phyloP scores from a whole-genome alignment of 352 stramenopile genomes.

The Albugo laibachii region DNA sequence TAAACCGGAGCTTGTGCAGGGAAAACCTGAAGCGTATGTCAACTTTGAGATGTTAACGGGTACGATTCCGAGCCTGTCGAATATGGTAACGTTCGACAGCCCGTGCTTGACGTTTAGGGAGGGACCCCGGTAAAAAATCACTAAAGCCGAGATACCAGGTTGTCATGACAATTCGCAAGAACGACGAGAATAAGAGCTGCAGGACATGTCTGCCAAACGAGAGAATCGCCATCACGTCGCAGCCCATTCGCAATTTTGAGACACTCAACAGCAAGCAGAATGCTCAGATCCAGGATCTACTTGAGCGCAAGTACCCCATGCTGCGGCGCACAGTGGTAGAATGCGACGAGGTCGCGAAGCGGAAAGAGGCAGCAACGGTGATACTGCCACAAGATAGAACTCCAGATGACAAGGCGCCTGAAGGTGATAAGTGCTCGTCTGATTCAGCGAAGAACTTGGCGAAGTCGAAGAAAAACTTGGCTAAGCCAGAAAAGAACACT shows the following conservation, averaged over 20 bases:
- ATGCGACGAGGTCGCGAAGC: too few species aligned
- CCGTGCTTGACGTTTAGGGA: background rate
- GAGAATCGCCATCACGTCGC: background rate
- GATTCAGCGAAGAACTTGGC: too few species aligned
- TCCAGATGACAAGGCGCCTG: too few species aligned
- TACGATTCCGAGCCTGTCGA: background rate
- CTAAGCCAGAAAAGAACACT: too few species aligned
- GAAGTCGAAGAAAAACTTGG: too few species aligned
- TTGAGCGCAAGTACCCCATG: background rate
- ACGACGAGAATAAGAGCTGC: background rate
- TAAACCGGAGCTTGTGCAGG: background rate
- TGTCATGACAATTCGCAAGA: background rate
- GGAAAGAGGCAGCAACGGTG: too few species aligned
- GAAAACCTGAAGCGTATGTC: background rate
- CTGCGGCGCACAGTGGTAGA: too few species aligned
- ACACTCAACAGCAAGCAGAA: slow-evolving; percentile 1
- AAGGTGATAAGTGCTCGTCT: too few species aligned
- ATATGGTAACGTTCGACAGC: background rate
- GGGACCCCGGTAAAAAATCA: background rate
- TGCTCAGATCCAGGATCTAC: background rate
- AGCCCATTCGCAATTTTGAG: background rate
- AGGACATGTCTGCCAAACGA: background rate
- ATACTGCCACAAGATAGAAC: too few species aligned
- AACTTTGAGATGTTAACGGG: background rate
- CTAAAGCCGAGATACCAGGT: background rate